Percentiles rank a stretch among this genome's conserved stretches.
phyloP scores from a whole-genome alignment of 768 basidiomycete species.

The Lactarius akahatsu region DNA sequence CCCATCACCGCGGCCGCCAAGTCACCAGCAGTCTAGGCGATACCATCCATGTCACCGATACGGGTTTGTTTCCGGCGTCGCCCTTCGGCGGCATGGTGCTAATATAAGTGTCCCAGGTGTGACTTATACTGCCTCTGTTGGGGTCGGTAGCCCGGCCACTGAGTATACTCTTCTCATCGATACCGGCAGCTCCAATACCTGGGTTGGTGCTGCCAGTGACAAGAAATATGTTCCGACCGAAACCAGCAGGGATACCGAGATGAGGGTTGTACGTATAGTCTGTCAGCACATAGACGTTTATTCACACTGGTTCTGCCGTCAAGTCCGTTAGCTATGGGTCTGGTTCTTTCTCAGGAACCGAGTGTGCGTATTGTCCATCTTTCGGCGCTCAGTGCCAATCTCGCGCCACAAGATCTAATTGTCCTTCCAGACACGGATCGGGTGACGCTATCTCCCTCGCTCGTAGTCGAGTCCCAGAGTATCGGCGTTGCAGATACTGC shows the following conservation, averaged over 20 bases:
- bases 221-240: conserved; percentile 46
- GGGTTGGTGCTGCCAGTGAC: conserved; percentile 57
- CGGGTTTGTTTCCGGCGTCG: conserved; percentile 36
- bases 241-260: conserved; percentile 45
- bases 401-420: not conserved
- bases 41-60: conserved; percentile 56
- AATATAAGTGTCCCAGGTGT: conserved; percentile 38
- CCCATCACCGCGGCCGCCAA: conserved; percentile 26
- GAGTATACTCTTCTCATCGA: conserved; percentile 56
- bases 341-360: conserved; percentile 21
- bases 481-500: conserved; percentile 39
- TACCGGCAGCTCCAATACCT: conserved; percentile 58
- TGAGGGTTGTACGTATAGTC: conserved; percentile 35
- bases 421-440: conserved; percentile 16
- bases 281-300: conserved; percentile 31
- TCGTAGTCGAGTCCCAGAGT: conserved; percentile 35
- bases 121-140: conserved; percentile 53
- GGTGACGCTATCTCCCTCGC: conserved; percentile 19
- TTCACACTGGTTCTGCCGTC: conserved; percentile 51
- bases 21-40: conserved; percentile 26
- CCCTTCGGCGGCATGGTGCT: not conserved
- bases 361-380: conserved; percentile 36
- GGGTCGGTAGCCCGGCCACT: conserved; percentile 51
- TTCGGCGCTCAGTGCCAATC: conserved; percentile 33
- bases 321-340: conserved; percentile 25